Evolutionary conservation across 2,329 filamentous ascomycete genomes (phyloP), one percentile per base, ranked within the genome.

Genomic region (Claviceps maximensis): DNA sequence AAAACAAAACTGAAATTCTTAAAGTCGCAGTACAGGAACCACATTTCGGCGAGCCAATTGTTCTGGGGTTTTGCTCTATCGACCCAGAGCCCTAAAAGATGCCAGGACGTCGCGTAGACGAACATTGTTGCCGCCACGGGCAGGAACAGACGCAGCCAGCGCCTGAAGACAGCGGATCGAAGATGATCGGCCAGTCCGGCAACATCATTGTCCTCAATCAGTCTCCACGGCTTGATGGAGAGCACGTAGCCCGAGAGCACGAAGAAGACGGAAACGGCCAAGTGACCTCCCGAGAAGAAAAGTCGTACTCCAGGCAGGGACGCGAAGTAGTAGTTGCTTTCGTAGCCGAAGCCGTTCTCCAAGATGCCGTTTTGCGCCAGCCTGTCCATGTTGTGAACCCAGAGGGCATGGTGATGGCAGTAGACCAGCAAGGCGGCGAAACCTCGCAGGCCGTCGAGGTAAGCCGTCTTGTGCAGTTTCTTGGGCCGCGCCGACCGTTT

Each of bases 1-100:
- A 80, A 86, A 41, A 84, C 63, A 62, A 83, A 86, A 65, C 76
- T 86, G 67, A 83, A 86, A 63, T 84, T 84, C 62, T 86, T 86
- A 62, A 79, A 71, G 62, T 86, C 79, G 55, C 63, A 55, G 57
- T 76, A 76, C 59, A 74, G 71, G 6, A 63, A 58, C 68, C 74
- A 77, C 1, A 80, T 55, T 58, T 82, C 79, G 12, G 72, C 73
- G 8, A 62, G 55, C 59, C 74, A 73, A 33, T 58, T 76, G 4
- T 57, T 57, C 55, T 75, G 64, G 12, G 66, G 63, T 15, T 67
- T 63, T 23, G 65, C 65, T 13, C 70, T 66, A 7, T 69, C 54
- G 7, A 68, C 66, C 64, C 69, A 73, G 53, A 77, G 67, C 6
- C 72, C 73, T 40, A 80, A 72, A 0, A 76, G 56, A 58, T 84